Evolutionary conservation across 2,329 filamentous ascomycete genomes (phyloP).

Genomic region (Alternaria burnsii): DNA sequence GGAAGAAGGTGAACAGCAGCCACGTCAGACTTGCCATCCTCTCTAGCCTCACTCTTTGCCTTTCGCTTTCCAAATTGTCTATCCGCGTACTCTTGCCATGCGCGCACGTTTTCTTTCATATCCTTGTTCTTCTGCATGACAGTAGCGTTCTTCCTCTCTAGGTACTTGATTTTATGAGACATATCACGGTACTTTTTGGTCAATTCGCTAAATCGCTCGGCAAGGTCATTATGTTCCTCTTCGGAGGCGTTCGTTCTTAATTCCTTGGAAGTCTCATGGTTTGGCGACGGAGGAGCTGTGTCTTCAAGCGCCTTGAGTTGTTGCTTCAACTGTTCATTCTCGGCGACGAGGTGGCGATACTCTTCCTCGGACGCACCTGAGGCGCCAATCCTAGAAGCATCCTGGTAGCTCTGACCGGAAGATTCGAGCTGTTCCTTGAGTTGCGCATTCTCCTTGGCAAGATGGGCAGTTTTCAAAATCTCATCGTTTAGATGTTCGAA

Average conservation of each 20-base stretch:
- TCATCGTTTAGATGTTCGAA: constrained; percentile 38
- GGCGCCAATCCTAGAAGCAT: neutral
- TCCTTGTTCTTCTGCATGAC: constrained; percentile 50
- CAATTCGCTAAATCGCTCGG: constrained; percentile 44
- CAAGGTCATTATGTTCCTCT: constrained; percentile 39
- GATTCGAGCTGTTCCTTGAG: constrained; percentile 8
- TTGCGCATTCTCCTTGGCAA: constrained; percentile 33
- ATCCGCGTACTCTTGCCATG: constrained; percentile 50
- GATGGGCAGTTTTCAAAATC: constrained; percentile 35
- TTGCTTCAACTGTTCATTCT: constrained; percentile 13
- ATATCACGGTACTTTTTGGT: constrained; percentile 41
- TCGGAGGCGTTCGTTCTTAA: constrained; percentile 12
- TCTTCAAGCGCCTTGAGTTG: constrained; percentile 6
- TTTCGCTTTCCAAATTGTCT: constrained; percentile 38
- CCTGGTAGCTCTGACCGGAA: neutral
- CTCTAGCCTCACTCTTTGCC: constrained; percentile 23
- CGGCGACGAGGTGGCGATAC: constrained; percentile 23
- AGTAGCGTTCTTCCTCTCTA: constrained; percentile 43
- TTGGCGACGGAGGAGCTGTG: constrained; percentile 2
- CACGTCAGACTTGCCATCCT: constrained; percentile 14
- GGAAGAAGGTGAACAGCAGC: constrained; percentile 16
- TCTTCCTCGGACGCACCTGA: neutral
- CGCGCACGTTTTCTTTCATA: constrained; percentile 51
- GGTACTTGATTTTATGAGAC: constrained; percentile 40
- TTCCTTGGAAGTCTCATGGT: constrained; percentile 2